Base-by-base conservation (phyloP, 2,329 filamentous ascomycete species). In the Sclerotinia glacialis region DNA sequence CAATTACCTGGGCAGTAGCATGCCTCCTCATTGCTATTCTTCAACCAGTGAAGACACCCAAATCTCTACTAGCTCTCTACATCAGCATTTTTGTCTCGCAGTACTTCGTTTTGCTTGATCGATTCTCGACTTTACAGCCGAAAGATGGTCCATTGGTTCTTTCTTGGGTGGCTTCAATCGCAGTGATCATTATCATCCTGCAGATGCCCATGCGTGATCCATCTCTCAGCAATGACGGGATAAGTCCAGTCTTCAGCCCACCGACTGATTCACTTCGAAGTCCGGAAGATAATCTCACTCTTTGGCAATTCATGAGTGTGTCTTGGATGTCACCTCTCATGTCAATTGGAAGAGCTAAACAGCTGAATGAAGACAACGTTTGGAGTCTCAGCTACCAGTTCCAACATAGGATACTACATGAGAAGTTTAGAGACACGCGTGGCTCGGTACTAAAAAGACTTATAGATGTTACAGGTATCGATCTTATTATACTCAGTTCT, bases 261-360 rank as follows among this genome's bases (percentile, higher is more conserved):
- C 86, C 90, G 1, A 87, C 83, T 0, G 81, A 79, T 3, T 77
- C 81, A 2, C 79, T 90, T n/a, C 88, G 92, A 40, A 88, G 84
- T 58, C 89, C 93, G 0, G 93, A 97, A 76, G 93, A 97, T 72
- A 87, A 90, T 69, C 76, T 96, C 31, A 90, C 84, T 0, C 80
- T 93, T 0, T 93, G 91, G 84, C 90, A 93, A 71, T 97, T 92
- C 78, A 90, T 94, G 85, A 89, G 86, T 7, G 89, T 96, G 37
- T 90, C 86, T 0, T 97, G 93, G 93, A 89, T 96, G 79, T 80
- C 81, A 0, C 89, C 92, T 0, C 78, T 96, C 8, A 92, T 96
- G 16, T 79, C 80, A 1, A 77, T 87, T 31, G 91, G 89, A 1
- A 84, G 81, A 52, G 79, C 81, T 40, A 82, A 86, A 50, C 89